phyloP scores from a whole-genome alignment of 192 early-diverging fungal genomes.

The Umbelopsis sp. region DNA sequence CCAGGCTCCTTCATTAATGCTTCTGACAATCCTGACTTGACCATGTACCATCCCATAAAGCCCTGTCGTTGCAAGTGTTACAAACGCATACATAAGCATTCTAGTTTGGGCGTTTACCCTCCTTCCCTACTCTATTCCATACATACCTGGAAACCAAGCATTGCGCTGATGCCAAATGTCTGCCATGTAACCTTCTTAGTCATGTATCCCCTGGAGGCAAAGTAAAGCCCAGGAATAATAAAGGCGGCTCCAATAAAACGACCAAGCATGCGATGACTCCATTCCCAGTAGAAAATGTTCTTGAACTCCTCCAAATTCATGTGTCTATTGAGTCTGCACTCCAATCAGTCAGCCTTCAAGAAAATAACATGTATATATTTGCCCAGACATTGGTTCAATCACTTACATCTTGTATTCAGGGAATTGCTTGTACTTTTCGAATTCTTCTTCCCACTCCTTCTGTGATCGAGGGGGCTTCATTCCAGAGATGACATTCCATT shows the following conservation, averaged over 20 bases:
- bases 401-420: constrained; percentile 94
- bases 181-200: constrained; percentile 61
- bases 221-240: constrained; percentile 85
- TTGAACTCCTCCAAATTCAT: constrained; percentile 94
- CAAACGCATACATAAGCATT: too few species aligned
- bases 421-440: constrained; percentile 98
- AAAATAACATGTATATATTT: too few species aligned
- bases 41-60: constrained; percentile 98
- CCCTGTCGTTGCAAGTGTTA: constrained; percentile 54
- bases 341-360: not conserved
- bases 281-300: constrained; percentile 97
- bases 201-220: constrained; percentile 81
- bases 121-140: not conserved
- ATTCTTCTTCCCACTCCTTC: constrained; percentile 90
- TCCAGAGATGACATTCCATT: constrained; percentile 96
- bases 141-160: constrained; percentile 72
- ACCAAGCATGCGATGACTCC: constrained; percentile 96
- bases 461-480: constrained; percentile 87
- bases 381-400: too few species aligned
- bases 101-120: too few species aligned
- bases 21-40: constrained; percentile 85
- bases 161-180: constrained; percentile 59
- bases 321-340: constrained; percentile 76
- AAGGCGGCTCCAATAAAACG: constrained; percentile 88
- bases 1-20: constrained; percentile 77